Conservation (phyloP, 495 filamentous ascomycete species). For the Talaromyces liani region DNA sequence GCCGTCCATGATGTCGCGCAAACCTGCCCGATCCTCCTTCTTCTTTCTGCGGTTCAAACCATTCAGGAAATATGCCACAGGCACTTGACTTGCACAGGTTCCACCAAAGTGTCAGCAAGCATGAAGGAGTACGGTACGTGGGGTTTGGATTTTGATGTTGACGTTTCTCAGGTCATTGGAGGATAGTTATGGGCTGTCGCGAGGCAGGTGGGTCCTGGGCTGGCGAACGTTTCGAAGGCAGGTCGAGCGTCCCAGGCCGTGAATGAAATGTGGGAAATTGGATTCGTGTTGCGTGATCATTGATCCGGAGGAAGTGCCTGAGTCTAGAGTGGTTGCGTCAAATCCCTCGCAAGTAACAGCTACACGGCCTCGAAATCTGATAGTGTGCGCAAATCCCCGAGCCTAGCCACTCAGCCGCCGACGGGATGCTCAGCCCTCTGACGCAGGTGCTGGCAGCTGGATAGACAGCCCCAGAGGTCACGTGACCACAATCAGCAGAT, state of each 20-base stretch:
- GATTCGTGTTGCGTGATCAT: neutral
- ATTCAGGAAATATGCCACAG: neutral
- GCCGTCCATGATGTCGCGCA: slow-evolving; percentile 30
- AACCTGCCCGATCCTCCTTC: slow-evolving; percentile 7
- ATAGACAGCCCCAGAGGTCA: neutral
- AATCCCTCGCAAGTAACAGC: neutral
- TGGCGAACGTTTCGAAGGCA: neutral
- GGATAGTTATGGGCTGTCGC: neutral
- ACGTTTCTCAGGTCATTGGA: neutral
- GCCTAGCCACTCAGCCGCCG: neutral
- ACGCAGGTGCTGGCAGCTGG: neutral
- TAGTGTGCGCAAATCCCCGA: neutral
- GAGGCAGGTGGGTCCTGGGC: neutral
- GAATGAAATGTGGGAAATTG: neutral
- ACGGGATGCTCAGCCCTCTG: neutral
- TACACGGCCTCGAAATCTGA: neutral
- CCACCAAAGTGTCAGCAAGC: neutral
- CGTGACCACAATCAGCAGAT: neutral
- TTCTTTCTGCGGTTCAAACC: neutral
- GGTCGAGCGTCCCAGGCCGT: neutral
- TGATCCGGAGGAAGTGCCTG: neutral
- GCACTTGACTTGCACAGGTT: neutral
- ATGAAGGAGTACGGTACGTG: neutral
- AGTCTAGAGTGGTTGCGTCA: neutral
- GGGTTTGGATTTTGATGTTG: neutral